Base-by-base conservation (phyloP, 202 grass and related monocot species). In the Musa balbisiana region DNA sequence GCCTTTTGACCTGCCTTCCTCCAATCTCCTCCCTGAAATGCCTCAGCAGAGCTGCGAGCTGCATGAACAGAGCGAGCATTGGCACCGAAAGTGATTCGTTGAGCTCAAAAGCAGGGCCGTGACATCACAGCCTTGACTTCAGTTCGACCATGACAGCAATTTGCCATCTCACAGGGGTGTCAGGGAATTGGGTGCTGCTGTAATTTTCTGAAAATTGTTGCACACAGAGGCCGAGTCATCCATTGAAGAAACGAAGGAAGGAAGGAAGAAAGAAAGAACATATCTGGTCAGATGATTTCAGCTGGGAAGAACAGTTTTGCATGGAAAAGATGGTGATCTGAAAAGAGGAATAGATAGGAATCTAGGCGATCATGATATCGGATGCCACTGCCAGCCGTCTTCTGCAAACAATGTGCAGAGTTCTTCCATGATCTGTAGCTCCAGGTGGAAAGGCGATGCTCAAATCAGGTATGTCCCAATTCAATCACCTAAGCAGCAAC, bases 1-100 rank as follows among this genome's bases (percentile, higher is more conserved):
- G 17, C 67, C 67, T 70, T 70, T 70, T 70, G 67, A 70, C 67
- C 25, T 51, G 49, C 67, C 65, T 16, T 33, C 13, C 25, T 67
- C 65, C 65, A 67, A 67, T 67, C 65, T 16, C 12, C 43, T 25
- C 65, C 5, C 64, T 19, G 24, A 20, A 33, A 29, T 43, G 33
- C 33, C 33, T 6, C 4, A 43, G 33, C 1, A 50, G 43, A 51
- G 33, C 67, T n/a, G 15, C n/a, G 56, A 21, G 67, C 33, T 43
- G 64, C 14, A 64, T 64, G 65, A 25, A 19, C 20, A 49, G 51
- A n/a, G 26, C 14, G 13, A 70, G 43, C 43, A 33, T 17, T 19
- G 3, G 49, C 23, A n/a, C 9, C 16, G 0, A 70, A 70, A 70
- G 67, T 70, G 67, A 70, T 70, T 70, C 67, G 43, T 20, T 6